Evolutionary conservation across 140 eudicot species (phyloP).

Genomic region (Artemisia princeps): DNA sequence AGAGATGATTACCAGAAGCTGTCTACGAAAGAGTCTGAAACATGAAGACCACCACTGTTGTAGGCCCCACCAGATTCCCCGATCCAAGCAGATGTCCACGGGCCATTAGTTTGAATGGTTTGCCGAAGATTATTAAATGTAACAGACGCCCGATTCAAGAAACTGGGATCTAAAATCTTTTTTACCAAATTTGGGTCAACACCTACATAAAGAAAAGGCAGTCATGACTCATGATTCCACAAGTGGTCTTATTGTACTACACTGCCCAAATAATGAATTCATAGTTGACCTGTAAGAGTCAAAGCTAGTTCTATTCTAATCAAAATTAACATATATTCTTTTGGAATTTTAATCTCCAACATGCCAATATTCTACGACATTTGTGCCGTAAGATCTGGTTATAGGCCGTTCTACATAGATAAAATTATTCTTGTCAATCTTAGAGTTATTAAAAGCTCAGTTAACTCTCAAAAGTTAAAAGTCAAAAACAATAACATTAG

Average conservation of each 20-base stretch:
- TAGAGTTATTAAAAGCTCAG: neutral
- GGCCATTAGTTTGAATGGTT: conserved; percentile 53
- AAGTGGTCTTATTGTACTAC: neutral
- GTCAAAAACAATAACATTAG: too few relatives aligned
- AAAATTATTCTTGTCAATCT: conserved; percentile 2
- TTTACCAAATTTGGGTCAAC: conserved; percentile 54
- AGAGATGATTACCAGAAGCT: conserved; percentile 78
- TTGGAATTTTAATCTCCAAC: neutral
- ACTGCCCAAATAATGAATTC: conserved; percentile 5
- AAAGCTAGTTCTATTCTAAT: neutral
- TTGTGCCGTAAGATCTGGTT: neutral
- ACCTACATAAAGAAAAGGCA: conserved; percentile 38
- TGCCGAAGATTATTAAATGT: conserved; percentile 44
- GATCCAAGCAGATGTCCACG: conserved; percentile 95
- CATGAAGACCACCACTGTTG: conserved; percentile 74
- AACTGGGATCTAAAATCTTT: conserved; percentile 66
- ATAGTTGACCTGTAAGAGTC: conserved; percentile 16
- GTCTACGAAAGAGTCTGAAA: conserved; percentile 70
- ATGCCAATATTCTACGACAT: neutral
- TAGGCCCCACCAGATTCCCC: conserved; percentile 97
- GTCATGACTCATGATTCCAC: neutral
- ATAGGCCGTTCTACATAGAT: neutral
- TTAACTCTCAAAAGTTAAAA: conserved; percentile 16
- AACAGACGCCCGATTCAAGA: conserved; percentile 45
- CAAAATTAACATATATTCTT: neutral